These are phyloP conservation scores for Cornus kousa DNA, from an alignment of 148 eudicot genomes.

Conservation along the genomic window DNA sequence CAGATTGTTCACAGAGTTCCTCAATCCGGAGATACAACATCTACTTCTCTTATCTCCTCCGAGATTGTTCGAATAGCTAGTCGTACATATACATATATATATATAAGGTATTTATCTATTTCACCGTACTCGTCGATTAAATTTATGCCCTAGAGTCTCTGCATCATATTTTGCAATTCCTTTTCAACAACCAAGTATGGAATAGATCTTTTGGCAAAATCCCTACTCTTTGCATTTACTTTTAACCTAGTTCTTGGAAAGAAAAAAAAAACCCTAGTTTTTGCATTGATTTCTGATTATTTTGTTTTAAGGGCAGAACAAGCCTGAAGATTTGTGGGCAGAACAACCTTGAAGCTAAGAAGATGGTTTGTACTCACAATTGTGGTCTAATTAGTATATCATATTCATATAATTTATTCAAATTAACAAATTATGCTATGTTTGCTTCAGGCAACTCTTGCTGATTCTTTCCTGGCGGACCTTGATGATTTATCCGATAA, in stretches of 20 bases:
- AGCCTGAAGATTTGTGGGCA: not conserved
- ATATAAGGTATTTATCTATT: not conserved
- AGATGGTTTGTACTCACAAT: constrained; percentile 9
- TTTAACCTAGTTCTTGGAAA: not conserved
- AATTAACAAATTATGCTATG: not conserved
- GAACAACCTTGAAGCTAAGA: not conserved
- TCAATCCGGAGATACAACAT: too few species aligned
- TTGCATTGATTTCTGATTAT: not conserved
- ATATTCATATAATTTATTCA: not conserved
- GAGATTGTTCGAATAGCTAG: too few species aligned
- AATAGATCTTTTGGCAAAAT: not conserved
- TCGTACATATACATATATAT: not conserved
- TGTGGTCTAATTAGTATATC: not conserved
- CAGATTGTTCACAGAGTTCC: too few species aligned
- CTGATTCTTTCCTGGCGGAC: constrained; percentile 95
- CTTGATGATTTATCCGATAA: constrained; percentile 94
- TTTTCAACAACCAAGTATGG: not conserved
- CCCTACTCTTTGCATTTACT: not conserved
- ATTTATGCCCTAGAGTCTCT: not conserved
- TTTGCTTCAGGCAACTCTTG: constrained; percentile 72
- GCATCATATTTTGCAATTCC: not conserved
- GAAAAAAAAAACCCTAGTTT: not conserved
- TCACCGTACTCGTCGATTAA: not conserved
- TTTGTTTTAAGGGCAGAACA: not conserved
- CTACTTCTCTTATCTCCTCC: too few species aligned